A percentile compares a stretch with the other conserved stretches of the same genome.
Evolutionary conservation across 495 filamentous ascomycete species (phyloP).

Genomic region (Aspergillus baeticus): DNA sequence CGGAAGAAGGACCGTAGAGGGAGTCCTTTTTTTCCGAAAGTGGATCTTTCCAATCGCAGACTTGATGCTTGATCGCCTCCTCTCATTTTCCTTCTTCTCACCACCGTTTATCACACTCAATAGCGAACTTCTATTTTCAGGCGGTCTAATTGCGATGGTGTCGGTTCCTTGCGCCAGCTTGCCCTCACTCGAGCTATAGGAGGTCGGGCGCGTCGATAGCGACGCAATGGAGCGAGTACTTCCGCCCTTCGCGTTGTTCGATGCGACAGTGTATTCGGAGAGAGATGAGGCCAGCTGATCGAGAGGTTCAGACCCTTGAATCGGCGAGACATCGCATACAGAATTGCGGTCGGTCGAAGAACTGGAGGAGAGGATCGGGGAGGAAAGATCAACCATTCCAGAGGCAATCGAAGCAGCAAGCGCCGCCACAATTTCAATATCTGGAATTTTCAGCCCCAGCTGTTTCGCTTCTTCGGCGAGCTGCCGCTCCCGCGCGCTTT

Average conservation of each 20-base stretch:
- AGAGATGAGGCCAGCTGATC: slow-evolving; percentile 35
- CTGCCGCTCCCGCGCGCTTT: slow-evolving; percentile 34
- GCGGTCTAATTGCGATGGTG: slow-evolving; percentile 1
- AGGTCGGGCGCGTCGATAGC: slow-evolving; percentile 42
- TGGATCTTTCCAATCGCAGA: slow-evolving; percentile 40
- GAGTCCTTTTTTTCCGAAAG: slow-evolving; percentile 38
- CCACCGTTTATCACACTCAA: slow-evolving; percentile 29
- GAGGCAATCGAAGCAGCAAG: slow-evolving; percentile 41
- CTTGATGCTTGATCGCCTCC: slow-evolving; percentile 36
- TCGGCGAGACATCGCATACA: slow-evolving; percentile 28
- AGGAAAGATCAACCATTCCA: slow-evolving; percentile 38
- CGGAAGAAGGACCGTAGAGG: slow-evolving; percentile 32
- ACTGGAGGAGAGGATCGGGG: slow-evolving; percentile 36
- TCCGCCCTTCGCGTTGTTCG: slow-evolving; percentile 30
- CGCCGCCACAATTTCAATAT: slow-evolving; percentile 37
- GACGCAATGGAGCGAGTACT: slow-evolving; percentile 45
- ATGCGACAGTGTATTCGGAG: slow-evolving; percentile 39
- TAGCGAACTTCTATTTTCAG: slow-evolving; percentile 28
- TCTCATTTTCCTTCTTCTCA: slow-evolving; percentile 36
- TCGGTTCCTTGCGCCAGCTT: slow-evolving; percentile 16
- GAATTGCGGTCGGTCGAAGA: slow-evolving; percentile 42
- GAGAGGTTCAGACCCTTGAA: slow-evolving; percentile 28
- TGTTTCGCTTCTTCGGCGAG: slow-evolving; percentile 40
- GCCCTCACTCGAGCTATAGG: slow-evolving; percentile 42
- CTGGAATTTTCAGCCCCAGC: slow-evolving; percentile 39